Conservation (phyloP, 2,329 filamentous ascomycete genomes). For the Phialemonium atrogriseum region DNA sequence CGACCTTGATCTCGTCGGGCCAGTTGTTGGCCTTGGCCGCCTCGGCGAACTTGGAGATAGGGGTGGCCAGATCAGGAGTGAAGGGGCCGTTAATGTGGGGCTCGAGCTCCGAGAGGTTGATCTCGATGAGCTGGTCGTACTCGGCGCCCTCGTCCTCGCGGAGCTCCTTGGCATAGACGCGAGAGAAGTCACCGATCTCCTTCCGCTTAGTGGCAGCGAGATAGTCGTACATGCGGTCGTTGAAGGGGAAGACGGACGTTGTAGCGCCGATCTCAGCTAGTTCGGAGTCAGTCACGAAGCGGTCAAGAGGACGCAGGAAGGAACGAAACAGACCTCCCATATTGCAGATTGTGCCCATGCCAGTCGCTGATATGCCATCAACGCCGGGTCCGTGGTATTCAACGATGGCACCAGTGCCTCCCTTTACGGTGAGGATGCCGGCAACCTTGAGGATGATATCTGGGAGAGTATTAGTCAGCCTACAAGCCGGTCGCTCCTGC, state of each 20-base stretch:
- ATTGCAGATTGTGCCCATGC: conserved; percentile 75
- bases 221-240: conserved; percentile 97
- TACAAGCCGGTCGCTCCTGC: no score
- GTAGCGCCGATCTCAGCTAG: conserved; percentile 72
- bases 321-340: conserved; percentile 43
- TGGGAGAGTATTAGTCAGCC: conserved; percentile 22
- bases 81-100: conserved; percentile 98
- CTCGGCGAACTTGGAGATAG: conserved; percentile 95
- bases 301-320: no score
- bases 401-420: conserved; percentile 86
- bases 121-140: conserved; percentile 93
- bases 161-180: conserved; percentile 76
- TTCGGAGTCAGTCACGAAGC: conserved; percentile 1
- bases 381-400: conserved; percentile 71
- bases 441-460: conserved; percentile 97
- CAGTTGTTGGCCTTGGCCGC: conserved; percentile 91
- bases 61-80: conserved; percentile 95
- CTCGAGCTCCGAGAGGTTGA: conserved; percentile 91
- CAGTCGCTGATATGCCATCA: conserved; percentile 67
- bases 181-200: conserved; percentile 84
- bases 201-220: conserved; percentile 82
- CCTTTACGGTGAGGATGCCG: conserved; percentile 94
- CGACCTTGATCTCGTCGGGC: conserved; percentile 94
- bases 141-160: conserved; percentile 81
- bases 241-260: conserved; percentile 95